Percentiles rank a stretch among this genome's conserved stretches.
Conservation (phyloP, 345 rosid species). For the Eucalyptus melliodora region DNA sequence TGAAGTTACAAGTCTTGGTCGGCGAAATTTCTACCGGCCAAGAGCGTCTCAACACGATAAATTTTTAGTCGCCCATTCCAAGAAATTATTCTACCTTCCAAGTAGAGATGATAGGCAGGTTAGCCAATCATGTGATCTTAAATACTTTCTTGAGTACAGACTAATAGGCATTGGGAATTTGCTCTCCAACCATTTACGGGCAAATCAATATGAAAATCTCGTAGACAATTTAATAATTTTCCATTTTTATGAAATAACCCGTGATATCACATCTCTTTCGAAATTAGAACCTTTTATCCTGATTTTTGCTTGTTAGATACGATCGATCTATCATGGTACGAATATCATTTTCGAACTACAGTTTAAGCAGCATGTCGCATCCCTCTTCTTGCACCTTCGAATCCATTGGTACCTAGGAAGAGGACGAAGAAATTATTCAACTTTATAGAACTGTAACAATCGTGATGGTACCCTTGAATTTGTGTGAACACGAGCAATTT, state of each 20-base stretch:
- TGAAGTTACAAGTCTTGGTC: too few relatives aligned
- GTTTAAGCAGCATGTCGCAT: fast-evolving
- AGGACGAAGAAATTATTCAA: not conserved
- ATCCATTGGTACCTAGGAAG: not conserved
- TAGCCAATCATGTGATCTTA: not conserved
- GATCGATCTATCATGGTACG: fast-evolving
- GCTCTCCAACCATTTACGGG: not conserved
- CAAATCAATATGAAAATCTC: not conserved
- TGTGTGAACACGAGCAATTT: not conserved
- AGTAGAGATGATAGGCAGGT: not conserved
- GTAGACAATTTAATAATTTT: not conserved
- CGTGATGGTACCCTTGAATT: not conserved
- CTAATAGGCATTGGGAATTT: not conserved
- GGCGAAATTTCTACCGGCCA: not conserved
- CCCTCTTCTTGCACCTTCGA: not conserved
- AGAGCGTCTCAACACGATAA: fast-evolving
- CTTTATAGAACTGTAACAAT: fast-evolving
- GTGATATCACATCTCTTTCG: fast-evolving
- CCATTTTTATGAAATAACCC: not conserved
- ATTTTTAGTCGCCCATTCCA: not conserved
- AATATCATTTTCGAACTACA: not conserved
- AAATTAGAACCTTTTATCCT: fast-evolving
- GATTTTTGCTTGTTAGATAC: not conserved
- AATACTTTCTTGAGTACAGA: not conserved
- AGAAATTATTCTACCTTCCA: not conserved